Percentiles rank a stretch among this genome's conserved stretches.
phyloP scores from a whole-genome alignment of 345 rosid species.

The Turnera subulata region DNA sequence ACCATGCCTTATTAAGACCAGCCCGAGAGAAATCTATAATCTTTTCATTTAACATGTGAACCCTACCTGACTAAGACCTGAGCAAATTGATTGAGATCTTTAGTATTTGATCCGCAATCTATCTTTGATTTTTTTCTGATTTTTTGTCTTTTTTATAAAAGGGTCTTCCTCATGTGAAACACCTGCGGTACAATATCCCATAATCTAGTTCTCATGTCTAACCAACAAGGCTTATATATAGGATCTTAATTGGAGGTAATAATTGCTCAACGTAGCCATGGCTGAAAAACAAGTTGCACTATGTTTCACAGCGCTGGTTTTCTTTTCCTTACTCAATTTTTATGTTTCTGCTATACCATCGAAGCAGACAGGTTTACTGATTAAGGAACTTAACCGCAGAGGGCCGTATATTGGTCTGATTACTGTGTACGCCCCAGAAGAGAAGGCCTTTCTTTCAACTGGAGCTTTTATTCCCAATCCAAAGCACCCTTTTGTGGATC shows the following conservation, averaged over 20 bases:
- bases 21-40: too few relatives aligned
- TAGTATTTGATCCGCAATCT: too few relatives aligned
- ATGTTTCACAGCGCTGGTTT: constrained; percentile 4
- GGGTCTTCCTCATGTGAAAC: too few relatives aligned
- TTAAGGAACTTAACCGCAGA: constrained; percentile 32
- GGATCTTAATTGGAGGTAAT: not conserved
- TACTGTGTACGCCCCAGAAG: constrained; percentile 40
- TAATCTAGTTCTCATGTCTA: too few relatives aligned
- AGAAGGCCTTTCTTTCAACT: constrained; percentile 30
- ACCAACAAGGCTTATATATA: not conserved
- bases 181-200: too few relatives aligned
- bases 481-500: constrained; percentile 35
- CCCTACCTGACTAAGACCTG: too few relatives aligned
- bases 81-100: too few relatives aligned
- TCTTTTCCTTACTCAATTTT: constrained; percentile 6
- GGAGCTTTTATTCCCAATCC: constrained; percentile 33
- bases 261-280: constrained; percentile 3
- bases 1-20: too few relatives aligned
- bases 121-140: too few relatives aligned
- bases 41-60: too few relatives aligned
- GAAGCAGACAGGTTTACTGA: constrained; percentile 10
- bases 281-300: constrained; percentile 7
- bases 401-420: constrained; percentile 50
- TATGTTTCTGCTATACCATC: constrained; percentile 14
- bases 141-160: too few relatives aligned